Percentiles rank a stretch among this genome's conserved stretches.
Conservation (phyloP, 148 eudicot genomes). For the Chenopodium quinoa region DNA sequence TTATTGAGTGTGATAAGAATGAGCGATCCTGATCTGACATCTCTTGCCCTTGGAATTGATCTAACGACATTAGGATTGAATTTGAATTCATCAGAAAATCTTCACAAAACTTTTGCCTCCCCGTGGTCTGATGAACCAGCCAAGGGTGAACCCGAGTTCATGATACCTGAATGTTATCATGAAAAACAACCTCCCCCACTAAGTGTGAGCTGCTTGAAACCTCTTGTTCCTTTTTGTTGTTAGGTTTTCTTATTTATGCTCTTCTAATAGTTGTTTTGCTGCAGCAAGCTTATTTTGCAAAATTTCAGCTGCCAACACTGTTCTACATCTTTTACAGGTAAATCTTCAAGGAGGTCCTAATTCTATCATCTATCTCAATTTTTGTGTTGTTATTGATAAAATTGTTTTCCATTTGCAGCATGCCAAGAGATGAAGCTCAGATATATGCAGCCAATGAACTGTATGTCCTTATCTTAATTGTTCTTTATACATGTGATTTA, state of each 20-base stretch:
- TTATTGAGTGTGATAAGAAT: slow-evolving; percentile 76
- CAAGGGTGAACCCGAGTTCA: slow-evolving; percentile 85
- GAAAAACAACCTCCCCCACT: slow-evolving; percentile 67
- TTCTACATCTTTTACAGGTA: slow-evolving; percentile 88
- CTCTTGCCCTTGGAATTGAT: slow-evolving; percentile 88
- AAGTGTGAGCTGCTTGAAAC: slow-evolving; percentile 48
- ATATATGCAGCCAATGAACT: slow-evolving; percentile 83
- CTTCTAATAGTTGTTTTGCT: slow-evolving; percentile 32
- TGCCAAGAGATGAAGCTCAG: slow-evolving; percentile 95
- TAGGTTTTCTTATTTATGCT: slow-evolving; percentile 17
- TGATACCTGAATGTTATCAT: slow-evolving; percentile 77
- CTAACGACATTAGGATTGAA: slow-evolving; percentile 84
- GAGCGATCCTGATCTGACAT: slow-evolving; percentile 83
- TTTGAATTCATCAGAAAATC: slow-evolving; percentile 76
- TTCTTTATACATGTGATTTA: background rate
- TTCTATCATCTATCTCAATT: background rate
- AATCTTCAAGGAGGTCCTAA: background rate
- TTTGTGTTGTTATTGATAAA: slow-evolving; percentile 3
- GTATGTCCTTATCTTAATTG: slow-evolving; percentile 43
- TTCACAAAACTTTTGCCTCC: slow-evolving; percentile 75
- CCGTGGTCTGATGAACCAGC: slow-evolving; percentile 98
- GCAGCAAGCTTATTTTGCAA: slow-evolving; percentile 82
- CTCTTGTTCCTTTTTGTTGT: background rate
- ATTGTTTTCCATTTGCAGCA: slow-evolving; percentile 51
- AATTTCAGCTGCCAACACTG: slow-evolving; percentile 65